Base-by-base conservation (phyloP, 139 green algal genomes). In the Micromonas pusilla region DNA sequence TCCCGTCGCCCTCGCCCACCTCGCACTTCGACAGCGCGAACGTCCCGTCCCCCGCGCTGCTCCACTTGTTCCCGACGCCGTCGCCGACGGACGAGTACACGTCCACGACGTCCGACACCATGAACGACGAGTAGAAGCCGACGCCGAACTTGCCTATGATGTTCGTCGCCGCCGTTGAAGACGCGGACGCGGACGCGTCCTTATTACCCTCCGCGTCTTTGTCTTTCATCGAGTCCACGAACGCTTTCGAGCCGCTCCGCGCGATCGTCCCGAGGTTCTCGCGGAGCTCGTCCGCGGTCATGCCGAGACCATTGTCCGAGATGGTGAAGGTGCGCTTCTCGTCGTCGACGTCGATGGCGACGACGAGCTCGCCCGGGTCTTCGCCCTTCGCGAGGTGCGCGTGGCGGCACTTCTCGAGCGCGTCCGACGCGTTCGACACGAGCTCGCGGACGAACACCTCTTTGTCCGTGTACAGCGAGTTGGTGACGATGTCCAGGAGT, bases 61-160 rank as follows among this genome's bases (percentile, higher is more conserved):
- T 34, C 68, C 68, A 75, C 68, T 36, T 62, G 26, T 36, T 34
- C 53, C 21, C 33, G 45, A 52, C 25, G n/a, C 52, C 70, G 34
- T 76, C 70, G 5, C 39, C 70, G 25, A 21, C 33, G 72, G 16
- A 70, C 72, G 72, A 70, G 38, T 66, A 31, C 30, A 78, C 72
- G 23, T 78, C 72, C n/a, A 78, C 72, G 5, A 52, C 38, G 68
- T 85, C 71, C 9, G 78, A 36, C 66, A 94, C 90, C 74, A 97
- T 87, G 86, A 97, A 97, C 26, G 91, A 88, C 0, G 89, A 94
- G 86, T 97, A 97, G 85, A 97, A 97, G 68, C 93, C 93, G 23
- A 97, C 93, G 75, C 93, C 93, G 89, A 97, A 97, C 89, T 96
- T 90, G 1, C 72, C 72, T 19, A 78, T 78, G 19, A 78, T 78